Evolutionary conservation across 1,284 basidiomycete species (phyloP).

Genomic region (Ceratobasidium sp.): DNA sequence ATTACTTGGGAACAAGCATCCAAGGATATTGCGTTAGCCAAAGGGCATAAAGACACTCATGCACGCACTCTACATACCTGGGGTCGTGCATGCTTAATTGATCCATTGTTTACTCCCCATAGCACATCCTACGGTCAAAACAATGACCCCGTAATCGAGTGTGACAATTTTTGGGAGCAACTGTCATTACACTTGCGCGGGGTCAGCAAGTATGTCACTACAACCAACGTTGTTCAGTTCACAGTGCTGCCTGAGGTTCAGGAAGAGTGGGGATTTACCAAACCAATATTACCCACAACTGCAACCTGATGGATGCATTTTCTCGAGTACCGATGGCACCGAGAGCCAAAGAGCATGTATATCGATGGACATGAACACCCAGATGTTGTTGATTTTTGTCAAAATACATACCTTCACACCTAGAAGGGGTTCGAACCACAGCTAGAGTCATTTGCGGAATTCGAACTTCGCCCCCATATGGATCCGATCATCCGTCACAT

Average conservation of each 20-base stretch:
- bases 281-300: constrained; percentile 39
- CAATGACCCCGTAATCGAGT: not conserved
- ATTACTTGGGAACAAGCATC: not conserved
- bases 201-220: constrained; percentile 41
- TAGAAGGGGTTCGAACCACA: not conserved
- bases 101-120: not conserved
- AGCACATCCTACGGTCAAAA: constrained; percentile 5
- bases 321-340: constrained; percentile 29
- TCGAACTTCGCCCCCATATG: not conserved
- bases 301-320: constrained; percentile 26
- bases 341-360: constrained; percentile 43
- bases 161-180: not conserved
- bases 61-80: constrained; percentile 10
- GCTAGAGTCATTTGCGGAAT: constrained; percentile 3
- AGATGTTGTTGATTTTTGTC: not conserved
- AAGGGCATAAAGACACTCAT: constrained; percentile 1
- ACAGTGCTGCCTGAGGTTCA: constrained; percentile 2
- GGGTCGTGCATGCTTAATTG: not conserved
- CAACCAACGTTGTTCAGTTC: constrained; percentile 35
- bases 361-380: constrained; percentile 43
- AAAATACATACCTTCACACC: not conserved
- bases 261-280: constrained; percentile 10
- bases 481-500: not conserved
- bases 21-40: not conserved
- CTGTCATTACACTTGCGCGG: not conserved